Conservation (phyloP, 148 eudicot genomes). For the Cornus kousa region DNA sequence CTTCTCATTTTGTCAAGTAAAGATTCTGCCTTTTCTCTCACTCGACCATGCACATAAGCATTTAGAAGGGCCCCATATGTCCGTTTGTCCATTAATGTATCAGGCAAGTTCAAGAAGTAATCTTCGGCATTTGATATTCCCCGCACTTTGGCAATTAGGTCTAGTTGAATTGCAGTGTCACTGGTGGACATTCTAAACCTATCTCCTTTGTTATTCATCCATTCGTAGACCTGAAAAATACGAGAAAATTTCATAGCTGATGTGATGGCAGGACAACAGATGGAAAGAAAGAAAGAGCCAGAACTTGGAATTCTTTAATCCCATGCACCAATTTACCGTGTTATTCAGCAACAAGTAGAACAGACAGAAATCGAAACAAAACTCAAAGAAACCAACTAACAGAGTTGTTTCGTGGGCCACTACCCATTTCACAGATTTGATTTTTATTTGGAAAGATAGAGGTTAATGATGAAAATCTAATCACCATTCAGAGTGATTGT, state of each 20-base stretch:
- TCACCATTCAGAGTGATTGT: neutral
- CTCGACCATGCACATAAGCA: constrained; percentile 65
- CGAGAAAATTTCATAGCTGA: constrained; percentile 2
- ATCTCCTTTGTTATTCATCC: constrained; percentile 78
- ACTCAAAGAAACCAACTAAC: neutral
- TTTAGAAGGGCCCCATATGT: constrained; percentile 82
- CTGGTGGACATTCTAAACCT: constrained; percentile 59
- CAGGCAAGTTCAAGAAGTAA: constrained; percentile 63
- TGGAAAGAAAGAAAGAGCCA: neutral
- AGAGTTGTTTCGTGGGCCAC: neutral
- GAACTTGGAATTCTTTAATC: neutral
- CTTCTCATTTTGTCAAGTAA: constrained; percentile 56
- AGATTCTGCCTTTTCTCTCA: constrained; percentile 64
- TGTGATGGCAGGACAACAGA: neutral
- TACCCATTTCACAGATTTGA: neutral
- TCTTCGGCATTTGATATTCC: constrained; percentile 79
- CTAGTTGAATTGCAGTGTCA: constrained; percentile 84
- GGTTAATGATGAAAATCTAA: neutral
- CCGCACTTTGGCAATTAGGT: constrained; percentile 71
- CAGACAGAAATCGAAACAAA: neutral
- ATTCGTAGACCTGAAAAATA: constrained; percentile 65
- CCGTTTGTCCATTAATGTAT: constrained; percentile 54
- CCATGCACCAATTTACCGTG: neutral
- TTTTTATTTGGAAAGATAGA: neutral
- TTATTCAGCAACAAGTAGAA: neutral